Conservation (phyloP, 1,284 basidiomycete species). For the Ganoderma multipileum region DNA sequence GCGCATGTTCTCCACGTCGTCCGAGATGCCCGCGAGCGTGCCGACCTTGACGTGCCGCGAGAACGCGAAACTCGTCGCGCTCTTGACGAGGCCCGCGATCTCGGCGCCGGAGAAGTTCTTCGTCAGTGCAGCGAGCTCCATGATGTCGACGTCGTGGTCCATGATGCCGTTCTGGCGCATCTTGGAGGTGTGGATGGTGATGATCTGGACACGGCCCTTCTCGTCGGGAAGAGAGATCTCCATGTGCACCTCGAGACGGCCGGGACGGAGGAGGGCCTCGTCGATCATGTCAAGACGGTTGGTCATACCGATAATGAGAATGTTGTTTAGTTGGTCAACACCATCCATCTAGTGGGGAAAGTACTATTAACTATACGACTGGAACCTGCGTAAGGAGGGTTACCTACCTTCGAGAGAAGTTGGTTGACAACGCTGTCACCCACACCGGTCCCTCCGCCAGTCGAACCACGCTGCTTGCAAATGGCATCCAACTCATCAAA, state of each 20-base stretch:
- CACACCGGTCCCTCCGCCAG: conserved; percentile 91
- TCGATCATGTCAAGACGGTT: conserved; percentile 99
- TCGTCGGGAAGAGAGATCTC: conserved; percentile 98
- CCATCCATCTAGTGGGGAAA: conserved; percentile 85
- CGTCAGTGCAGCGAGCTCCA: conserved; percentile 84
- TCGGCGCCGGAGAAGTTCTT: conserved; percentile 99
- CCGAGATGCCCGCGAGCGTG: conserved; percentile 94
- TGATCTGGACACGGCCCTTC: conserved; percentile 90
- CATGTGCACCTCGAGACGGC: conserved; percentile 99
- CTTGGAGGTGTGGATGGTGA: conserved; percentile 95
- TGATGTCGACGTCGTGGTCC: conserved; percentile 87
- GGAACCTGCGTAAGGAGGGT: background rate
- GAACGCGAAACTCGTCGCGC: conserved; percentile 97
- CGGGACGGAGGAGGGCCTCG: conserved; percentile 95
- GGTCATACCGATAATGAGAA: conserved; percentile 99
- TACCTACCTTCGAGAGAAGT: conserved; percentile 88
- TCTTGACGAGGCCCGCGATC: conserved; percentile 96
- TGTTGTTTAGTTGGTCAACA: conserved; percentile 99
- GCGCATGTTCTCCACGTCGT: conserved; percentile 93
- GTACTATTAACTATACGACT: background rate
- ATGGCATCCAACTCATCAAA: conserved; percentile 99
- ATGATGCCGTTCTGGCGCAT: conserved; percentile 95
- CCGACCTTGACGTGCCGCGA: conserved; percentile 97
- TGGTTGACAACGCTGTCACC: conserved; percentile 99
- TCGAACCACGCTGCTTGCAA: conserved; percentile 97